Conservation (phyloP, 306 rosid species). For the Vigna unguiculata region DNA sequence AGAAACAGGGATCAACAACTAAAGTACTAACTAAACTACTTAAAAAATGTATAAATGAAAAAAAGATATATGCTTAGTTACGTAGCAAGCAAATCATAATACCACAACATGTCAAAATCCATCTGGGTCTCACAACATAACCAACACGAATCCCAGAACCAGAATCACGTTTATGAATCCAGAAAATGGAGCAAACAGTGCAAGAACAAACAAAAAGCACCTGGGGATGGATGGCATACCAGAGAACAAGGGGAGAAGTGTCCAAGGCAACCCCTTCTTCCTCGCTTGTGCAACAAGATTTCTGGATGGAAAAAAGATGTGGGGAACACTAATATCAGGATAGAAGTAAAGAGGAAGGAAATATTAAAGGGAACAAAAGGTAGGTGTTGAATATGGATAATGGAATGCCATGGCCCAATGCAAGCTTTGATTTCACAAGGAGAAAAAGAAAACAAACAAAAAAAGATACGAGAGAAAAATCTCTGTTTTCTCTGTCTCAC, state of each 20-base stretch:
- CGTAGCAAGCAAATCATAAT: constrained; percentile 2
- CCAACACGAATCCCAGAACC: constrained; percentile 26
- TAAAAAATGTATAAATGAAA: background rate
- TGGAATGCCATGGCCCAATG: constrained; percentile 66
- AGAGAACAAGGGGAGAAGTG: constrained; percentile 41
- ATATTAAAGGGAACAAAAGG: constrained; percentile 43
- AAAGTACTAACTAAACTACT: background rate
- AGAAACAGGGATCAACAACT: constrained; percentile 11
- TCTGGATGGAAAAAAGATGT: constrained; percentile 42
- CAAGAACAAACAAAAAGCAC: background rate
- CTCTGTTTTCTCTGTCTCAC: constrained; percentile 14
- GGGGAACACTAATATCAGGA: constrained; percentile 34
- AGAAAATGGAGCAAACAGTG: background rate
- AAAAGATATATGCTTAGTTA: background rate
- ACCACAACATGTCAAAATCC: background rate
- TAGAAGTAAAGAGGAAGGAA: constrained; percentile 67
- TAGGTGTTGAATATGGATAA: constrained; percentile 56
- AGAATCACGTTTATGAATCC: constrained; percentile 21
- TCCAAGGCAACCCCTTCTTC: constrained; percentile 39
- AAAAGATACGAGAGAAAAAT: background rate
- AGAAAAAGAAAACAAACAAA: background rate
- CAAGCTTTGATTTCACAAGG: constrained; percentile 48
- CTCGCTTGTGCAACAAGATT: constrained; percentile 45
- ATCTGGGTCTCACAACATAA: background rate
- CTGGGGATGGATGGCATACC: constrained; percentile 51